Percentiles rank a stretch among this genome's conserved stretches.
Conservation (phyloP, 768 basidiomycete species). For the Tylopilus sp. region DNA sequence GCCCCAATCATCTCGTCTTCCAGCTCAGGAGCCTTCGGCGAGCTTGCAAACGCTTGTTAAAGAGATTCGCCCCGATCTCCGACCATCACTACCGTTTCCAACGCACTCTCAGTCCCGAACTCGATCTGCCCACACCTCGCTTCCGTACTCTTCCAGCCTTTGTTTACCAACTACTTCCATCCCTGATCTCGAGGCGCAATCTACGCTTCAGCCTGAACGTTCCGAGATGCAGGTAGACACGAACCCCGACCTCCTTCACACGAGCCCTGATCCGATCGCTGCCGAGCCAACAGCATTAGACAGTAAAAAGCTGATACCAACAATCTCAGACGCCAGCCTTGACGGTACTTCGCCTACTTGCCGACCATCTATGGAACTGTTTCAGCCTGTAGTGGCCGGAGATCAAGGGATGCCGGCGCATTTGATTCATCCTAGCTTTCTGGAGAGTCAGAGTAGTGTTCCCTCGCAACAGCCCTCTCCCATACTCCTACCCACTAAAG, state of each 20-base stretch:
- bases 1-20: not conserved
- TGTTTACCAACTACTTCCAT: slow-evolving; percentile 5
- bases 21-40: not conserved
- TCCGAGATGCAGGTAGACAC: not conserved
- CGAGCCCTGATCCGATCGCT: slow-evolving; percentile 1
- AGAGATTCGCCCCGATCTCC: not conserved
- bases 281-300: not conserved
- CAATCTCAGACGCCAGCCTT: not conserved
- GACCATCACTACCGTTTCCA: not conserved
- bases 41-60: not conserved
- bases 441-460: slow-evolving; percentile 7
- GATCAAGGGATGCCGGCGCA: not conserved
- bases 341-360: not conserved
- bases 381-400: not conserved
- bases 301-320: not conserved
- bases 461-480: slow-evolving; percentile 15
- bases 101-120: slow-evolving; percentile 1
- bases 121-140: not conserved
- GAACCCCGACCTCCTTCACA: not conserved
- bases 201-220: not conserved
- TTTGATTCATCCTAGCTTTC: not conserved
- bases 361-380: slow-evolving; percentile 5
- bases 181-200: slow-evolving; percentile 2
- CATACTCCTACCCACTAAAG: not conserved
- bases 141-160: not conserved